Evolutionary conservation across 2,329 filamentous ascomycete species (phyloP).

Genomic region (Pseudogymnoascus sp.): DNA sequence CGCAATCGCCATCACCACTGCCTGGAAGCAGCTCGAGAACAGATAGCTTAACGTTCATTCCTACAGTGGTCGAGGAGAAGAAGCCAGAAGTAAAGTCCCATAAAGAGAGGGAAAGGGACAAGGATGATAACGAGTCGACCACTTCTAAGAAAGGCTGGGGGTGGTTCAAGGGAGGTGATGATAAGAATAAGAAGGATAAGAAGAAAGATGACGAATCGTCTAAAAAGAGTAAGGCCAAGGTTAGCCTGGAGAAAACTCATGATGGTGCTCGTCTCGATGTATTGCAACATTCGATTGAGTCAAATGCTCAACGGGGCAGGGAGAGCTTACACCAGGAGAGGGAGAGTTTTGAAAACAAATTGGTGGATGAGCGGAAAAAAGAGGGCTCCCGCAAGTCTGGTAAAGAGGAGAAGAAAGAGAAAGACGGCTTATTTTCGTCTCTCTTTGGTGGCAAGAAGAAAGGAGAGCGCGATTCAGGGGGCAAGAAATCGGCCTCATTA

Average conservation of each 20-base stretch:
- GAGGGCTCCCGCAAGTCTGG: conserved; percentile 65
- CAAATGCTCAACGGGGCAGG: conserved; percentile 51
- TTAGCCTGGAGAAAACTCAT: conserved; percentile 49
- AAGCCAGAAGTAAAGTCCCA: conserved; percentile 68
- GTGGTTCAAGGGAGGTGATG: conserved; percentile 70
- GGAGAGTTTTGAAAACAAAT: conserved; percentile 59
- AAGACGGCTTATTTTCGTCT: conserved; percentile 86
- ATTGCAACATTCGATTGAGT: conserved; percentile 79
- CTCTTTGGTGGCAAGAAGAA: conserved; percentile 91
- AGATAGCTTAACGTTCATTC: conserved; percentile 72
- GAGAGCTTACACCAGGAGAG: conserved; percentile 82
- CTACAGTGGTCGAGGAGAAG: conserved; percentile 66
- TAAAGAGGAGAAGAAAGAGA: conserved; percentile 74
- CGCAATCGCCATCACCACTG: conserved; percentile 57
- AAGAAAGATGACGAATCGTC: conserved; percentile 49
- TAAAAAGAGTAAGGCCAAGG: conserved; percentile 60
- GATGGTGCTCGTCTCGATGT: conserved; percentile 81
- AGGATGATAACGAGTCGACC: conserved; percentile 51
- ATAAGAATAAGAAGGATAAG: conserved; percentile 64
- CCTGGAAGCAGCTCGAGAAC: conserved; percentile 64
- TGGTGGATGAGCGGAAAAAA: conserved; percentile 78
- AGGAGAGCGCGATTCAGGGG: conserved; percentile 62
- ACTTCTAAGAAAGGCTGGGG: conserved; percentile 75
- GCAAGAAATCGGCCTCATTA: conserved; percentile 64
- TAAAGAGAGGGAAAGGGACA: conserved; percentile 45